Evolutionary conservation across 495 filamentous ascomycete species (phyloP).

Genomic region (Penicillium longicatenatum): DNA sequence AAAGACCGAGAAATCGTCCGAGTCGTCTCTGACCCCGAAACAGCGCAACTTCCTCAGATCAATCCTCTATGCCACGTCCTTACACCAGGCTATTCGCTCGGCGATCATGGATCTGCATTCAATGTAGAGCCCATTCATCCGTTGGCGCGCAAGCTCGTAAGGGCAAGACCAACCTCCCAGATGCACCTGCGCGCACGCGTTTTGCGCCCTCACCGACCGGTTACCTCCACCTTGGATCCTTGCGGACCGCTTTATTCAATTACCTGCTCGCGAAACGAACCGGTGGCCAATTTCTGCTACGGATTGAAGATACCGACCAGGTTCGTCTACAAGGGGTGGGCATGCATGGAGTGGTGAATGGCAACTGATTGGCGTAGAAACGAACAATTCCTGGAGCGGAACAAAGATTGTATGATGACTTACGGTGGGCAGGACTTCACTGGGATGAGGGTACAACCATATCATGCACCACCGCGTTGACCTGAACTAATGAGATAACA

Average conservation of each 20-base stretch:
- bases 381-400: constrained; percentile 79
- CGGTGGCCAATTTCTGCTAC: constrained; percentile 87
- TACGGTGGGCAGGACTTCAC: constrained; percentile 84
- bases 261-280: constrained; percentile 86
- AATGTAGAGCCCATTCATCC: constrained; percentile 43
- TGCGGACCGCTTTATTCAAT: constrained; percentile 91
- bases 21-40: neutral
- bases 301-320: constrained; percentile 96
- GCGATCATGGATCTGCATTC: constrained; percentile 44
- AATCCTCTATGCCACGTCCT: constrained; percentile 31
- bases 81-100: constrained; percentile 32
- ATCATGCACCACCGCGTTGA: neutral
- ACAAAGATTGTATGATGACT: constrained; percentile 69
- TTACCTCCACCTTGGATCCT: constrained; percentile 85
- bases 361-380: constrained; percentile 58
- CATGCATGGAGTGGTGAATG: neutral
- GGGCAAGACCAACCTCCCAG: constrained; percentile 46
- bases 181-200: constrained; percentile 76
- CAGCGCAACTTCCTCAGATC: neutral
- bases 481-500: constrained; percentile 28
- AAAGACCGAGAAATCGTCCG: constrained; percentile 2
- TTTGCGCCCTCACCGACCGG: constrained; percentile 97
- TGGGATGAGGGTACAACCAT: constrained; percentile 82
- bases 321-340: constrained; percentile 39
- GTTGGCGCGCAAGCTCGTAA: constrained; percentile 29